phyloP scores from a whole-genome alignment of 2,329 filamentous ascomycete species.

The Rhytidhysteron rufulum region DNA sequence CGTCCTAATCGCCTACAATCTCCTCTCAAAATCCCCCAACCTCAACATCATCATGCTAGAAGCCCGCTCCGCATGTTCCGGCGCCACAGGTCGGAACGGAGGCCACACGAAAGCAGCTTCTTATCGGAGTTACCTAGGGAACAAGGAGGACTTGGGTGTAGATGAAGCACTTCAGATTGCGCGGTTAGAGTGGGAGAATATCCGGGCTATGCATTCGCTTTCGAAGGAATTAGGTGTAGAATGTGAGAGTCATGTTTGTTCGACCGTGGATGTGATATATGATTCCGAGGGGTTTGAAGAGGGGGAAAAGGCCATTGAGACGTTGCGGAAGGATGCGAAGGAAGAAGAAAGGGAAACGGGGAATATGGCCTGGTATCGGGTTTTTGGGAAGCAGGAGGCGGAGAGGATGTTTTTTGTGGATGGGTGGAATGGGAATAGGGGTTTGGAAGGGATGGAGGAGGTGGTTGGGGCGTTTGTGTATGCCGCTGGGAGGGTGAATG shows the following conservation, averaged over 20 bases:
- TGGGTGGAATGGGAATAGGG: constrained; percentile 15
- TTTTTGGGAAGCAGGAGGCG: constrained; percentile 13
- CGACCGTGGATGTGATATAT: constrained; percentile 58
- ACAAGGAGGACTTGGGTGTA: constrained; percentile 44
- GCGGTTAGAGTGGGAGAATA: constrained; percentile 40
- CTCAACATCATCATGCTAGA: constrained; percentile 36
- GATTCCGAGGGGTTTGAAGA: constrained; percentile 34
- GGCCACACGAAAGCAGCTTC: constrained; percentile 50
- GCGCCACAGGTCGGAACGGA: constrained; percentile 42
- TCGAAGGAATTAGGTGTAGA: constrained; percentile 43
- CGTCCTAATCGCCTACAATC: constrained; percentile 33
- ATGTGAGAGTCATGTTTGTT: constrained; percentile 47
- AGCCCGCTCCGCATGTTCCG: constrained; percentile 35
- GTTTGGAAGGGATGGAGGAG: constrained; percentile 12
- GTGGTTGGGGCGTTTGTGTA: constrained; percentile 29
- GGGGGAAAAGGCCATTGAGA: constrained; percentile 22
- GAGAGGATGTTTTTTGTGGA: constrained; percentile 16
- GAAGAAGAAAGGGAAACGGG: constrained; percentile 20
- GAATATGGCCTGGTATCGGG: constrained; percentile 25
- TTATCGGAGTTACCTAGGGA: constrained; percentile 50
- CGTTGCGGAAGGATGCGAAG: constrained; percentile 16
- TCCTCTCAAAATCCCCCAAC: constrained; percentile 17
- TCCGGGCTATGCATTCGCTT: constrained; percentile 54
- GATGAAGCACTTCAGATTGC: constrained; percentile 46
- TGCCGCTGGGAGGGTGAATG: constrained; percentile 26